These are phyloP conservation scores for Casuarina glauca DNA, from an alignment of 306 rosid genomes.

Conservation along the genomic window DNA sequence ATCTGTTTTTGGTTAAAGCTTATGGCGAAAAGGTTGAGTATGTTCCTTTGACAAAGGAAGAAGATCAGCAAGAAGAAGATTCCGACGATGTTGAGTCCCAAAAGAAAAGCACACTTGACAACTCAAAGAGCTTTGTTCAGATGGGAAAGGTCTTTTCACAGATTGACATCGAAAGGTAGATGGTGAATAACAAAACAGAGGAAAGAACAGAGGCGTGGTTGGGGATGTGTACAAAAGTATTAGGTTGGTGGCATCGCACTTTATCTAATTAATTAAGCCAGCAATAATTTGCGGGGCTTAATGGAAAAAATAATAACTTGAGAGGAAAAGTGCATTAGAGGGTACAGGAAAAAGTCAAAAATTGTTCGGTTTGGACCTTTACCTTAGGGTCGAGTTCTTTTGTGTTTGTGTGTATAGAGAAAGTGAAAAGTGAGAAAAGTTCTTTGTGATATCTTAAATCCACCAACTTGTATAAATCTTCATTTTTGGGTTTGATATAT, in stretches of 20 bases:
- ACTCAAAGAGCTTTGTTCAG: constrained; percentile 43
- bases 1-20: constrained; percentile 43
- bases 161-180: constrained; percentile 58
- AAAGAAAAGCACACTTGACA: constrained; percentile 32
- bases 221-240: constrained; percentile 15
- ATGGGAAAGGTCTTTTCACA: constrained; percentile 39
- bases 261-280: constrained; percentile 20
- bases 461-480: constrained; percentile 8
- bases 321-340: neutral
- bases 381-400: neutral
- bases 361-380: neutral
- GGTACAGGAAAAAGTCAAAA: neutral
- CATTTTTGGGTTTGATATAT: neutral
- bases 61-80: constrained; percentile 30
- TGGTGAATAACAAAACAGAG: neutral
- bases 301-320: neutral
- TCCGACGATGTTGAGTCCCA: constrained; percentile 63
- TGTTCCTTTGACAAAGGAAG: constrained; percentile 37
- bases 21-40: constrained; percentile 40
- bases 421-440: neutral
- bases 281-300: constrained; percentile 18
- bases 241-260: constrained; percentile 26
- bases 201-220: constrained; percentile 9
- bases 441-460: neutral
- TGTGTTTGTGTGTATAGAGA: neutral